Percentiles rank a stretch among this genome's conserved stretches.
Conservation (phyloP, 208 protist genomes). For the Acanthamoeba sp. region DNA sequence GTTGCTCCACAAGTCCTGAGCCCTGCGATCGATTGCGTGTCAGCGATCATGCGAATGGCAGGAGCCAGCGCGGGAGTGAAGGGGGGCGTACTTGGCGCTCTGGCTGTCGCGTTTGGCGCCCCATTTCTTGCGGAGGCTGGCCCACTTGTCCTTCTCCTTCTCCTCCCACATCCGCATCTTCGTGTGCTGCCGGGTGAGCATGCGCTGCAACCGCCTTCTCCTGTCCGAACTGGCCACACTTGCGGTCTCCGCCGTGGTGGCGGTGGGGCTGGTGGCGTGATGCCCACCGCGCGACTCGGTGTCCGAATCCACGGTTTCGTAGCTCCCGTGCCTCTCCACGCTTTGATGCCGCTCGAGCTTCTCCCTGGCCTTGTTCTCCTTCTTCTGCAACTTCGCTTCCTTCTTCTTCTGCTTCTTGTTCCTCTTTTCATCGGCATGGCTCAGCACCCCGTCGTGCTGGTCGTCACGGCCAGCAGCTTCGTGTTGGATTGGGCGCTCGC, state of each 20-base stretch:
- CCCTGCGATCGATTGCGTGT: not conserved
- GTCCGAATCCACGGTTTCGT: not conserved
- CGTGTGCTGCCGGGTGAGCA: conserved; percentile 4
- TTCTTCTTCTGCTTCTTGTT: conserved; percentile 9
- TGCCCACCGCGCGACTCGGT: not conserved
- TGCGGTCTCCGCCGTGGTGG: not conserved
- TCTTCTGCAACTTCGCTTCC: not conserved
- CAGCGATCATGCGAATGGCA: not conserved
- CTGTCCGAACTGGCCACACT: not conserved
- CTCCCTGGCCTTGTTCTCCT: not conserved
- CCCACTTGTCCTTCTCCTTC: conserved; percentile 67
- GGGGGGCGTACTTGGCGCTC: not conserved
- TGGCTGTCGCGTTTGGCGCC: not conserved
- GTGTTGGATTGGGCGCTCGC: not conserved
- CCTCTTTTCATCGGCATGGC: not conserved
- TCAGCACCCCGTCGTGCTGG: not conserved
- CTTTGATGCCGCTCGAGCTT: not conserved
- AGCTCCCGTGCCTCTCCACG: not conserved
- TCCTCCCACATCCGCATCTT: conserved; percentile 47
- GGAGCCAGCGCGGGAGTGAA: not conserved
- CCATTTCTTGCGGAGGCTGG: not conserved
- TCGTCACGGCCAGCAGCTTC: not conserved
- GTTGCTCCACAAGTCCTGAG: not conserved
- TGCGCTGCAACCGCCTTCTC: not conserved
- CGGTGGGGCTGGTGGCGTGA: not conserved